phyloP scores from a whole-genome alignment of 768 basidiomycete genomes.

The Tricholoma matsutake region DNA sequence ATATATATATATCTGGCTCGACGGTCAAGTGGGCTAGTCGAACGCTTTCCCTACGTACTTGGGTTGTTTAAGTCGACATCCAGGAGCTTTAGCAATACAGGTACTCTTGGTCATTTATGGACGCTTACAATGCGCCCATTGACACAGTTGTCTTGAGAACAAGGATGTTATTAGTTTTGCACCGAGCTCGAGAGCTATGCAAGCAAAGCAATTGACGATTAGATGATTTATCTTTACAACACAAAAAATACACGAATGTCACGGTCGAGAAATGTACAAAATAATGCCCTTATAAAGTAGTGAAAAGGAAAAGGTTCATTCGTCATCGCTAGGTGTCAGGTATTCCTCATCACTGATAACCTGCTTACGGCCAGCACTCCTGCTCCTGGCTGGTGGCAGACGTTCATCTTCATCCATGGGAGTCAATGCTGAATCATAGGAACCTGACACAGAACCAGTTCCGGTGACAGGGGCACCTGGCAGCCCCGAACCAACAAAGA shows the following conservation, averaged over 20 bases:
- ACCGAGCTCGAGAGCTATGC: no score
- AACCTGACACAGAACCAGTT: conserved; percentile 43
- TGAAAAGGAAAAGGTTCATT: conserved; percentile 28
- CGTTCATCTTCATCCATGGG: conserved; percentile 83
- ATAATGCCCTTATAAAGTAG: neutral
- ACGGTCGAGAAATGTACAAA: conserved; percentile 4
- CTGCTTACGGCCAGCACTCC: conserved; percentile 65
- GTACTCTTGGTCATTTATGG: no score
- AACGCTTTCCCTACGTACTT: no score
- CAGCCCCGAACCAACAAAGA: conserved; percentile 64
- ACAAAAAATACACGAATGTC: conserved; percentile 4
- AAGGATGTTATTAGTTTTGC: no score
- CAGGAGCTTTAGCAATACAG: no score
- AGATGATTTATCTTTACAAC: neutral
- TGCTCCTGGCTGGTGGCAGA: conserved; percentile 47
- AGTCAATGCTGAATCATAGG: conserved; percentile 67
- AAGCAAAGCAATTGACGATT: neutral
- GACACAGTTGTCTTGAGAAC: no score
- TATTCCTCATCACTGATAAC: conserved; percentile 73
- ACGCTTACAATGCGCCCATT: no score
- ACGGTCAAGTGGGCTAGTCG: no score
- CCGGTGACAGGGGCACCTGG: conserved; percentile 59
- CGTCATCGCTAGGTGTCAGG: conserved; percentile 75
- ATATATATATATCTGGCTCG: no score
- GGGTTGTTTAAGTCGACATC: no score